Evolutionary conservation across 2,329 filamentous ascomycete species (phyloP), one percentile per base, ranked within the genome.

Genomic region (Aspergillus ustus): DNA sequence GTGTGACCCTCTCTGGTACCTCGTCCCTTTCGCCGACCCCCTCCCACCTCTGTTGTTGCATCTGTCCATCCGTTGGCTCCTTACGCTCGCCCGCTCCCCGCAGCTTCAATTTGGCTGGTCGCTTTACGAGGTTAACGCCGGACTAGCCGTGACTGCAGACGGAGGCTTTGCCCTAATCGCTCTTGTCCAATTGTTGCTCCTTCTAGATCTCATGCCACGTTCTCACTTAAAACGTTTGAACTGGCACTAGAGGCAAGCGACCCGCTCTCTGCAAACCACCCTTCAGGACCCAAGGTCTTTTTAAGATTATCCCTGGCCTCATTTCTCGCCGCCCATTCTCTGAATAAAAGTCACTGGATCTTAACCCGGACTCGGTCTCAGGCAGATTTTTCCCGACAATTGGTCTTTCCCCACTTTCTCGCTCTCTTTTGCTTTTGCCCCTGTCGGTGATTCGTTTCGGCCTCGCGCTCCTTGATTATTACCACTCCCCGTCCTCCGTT

Each of bases 161-260:
- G 63, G 61, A 53, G 31, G 56, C 63, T 61, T 61, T 64, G 61
- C 64, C 64, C 64, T 67, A 63, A 63, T 40, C 45, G 54, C 49
- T 62, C 59, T 63, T 66, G 59, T 61, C 66, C 65, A 67, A 68
- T 67, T 68, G 66, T 67, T 67, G 53, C 51, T 59, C 50, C 56
- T 63, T 59, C 59, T 61, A 44, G 57, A 61, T 66, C 65, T 66
- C 60, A 63, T 68, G 66, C 66, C 65, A 68, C 66, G 66, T 68
- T 68, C 62, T 63, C 61, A 54, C 60, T 57, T 60, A 49, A 58
- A 66, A 60, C 65, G 63, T 67, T 66, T 64, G 63, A 62, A 61
- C 65, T 60, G 52, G 58, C 52, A 59, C 62, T 56, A 61, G 50
- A 64, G 61, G 66, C 66, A 68, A 64, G 65, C 61, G 54, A 61